Evolutionary conservation across 306 rosid genomes (phyloP).

Genomic region (Castanea crenata): DNA sequence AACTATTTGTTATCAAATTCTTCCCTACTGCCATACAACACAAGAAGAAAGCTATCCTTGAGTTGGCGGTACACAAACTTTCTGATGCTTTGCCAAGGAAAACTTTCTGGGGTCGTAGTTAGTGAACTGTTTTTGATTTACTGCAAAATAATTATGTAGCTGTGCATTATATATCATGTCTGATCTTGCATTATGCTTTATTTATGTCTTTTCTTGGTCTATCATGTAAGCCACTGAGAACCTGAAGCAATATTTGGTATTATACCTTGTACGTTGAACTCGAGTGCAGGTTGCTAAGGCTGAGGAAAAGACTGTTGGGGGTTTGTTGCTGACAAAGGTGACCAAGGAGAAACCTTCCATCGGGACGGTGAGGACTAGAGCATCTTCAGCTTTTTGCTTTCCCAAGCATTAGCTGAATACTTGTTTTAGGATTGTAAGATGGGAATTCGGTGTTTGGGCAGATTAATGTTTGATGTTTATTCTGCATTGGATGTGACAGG

Average conservation of each 20-base stretch:
- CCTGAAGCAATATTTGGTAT: not conserved
- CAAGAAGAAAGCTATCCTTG: too few species aligned
- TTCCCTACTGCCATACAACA: too few species aligned
- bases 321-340: too few species aligned
- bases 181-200: not conserved
- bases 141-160: not conserved
- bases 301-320: conserved; percentile 27
- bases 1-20: too few species aligned
- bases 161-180: not conserved
- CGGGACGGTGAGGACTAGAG: too few species aligned
- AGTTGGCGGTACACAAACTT: too few species aligned
- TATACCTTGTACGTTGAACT: not conserved
- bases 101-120: not conserved
- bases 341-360: too few species aligned
- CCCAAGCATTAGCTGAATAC: too few species aligned
- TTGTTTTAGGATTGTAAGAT: not conserved
- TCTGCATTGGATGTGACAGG: conserved; percentile 40
- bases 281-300: conserved; percentile 72
- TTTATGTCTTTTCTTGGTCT: not conserved
- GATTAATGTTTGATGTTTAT: not conserved
- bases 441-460: not conserved
- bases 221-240: not conserved
- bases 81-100: not conserved
- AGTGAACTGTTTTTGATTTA: not conserved
- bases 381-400: too few species aligned